Evolutionary conservation across 306 rosid species (phyloP).

Genomic region (Lagenaria siceraria): DNA sequence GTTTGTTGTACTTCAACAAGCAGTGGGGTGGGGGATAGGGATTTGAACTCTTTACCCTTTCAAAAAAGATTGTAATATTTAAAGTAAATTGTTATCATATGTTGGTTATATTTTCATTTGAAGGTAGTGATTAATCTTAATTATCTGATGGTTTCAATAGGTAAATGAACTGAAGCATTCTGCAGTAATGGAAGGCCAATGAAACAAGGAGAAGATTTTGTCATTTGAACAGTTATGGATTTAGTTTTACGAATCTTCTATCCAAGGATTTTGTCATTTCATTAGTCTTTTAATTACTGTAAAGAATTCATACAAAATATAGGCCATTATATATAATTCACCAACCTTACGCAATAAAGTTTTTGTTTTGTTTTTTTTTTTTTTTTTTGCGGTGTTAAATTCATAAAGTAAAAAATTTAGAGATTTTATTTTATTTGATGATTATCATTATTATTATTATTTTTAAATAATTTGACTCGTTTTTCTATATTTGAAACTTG

Average conservation of each 20-base stretch:
- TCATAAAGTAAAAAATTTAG: too few species aligned
- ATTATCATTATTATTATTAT: too few species aligned
- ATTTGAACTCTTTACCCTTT: too few species aligned
- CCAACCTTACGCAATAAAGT: too few species aligned
- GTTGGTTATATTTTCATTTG: background rate
- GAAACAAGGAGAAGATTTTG: background rate
- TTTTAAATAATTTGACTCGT: too few species aligned
- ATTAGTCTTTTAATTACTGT: background rate
- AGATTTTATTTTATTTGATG: too few species aligned
- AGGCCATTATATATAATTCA: background rate
- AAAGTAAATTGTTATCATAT: background rate
- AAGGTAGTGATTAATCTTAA: background rate
- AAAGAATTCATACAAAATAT: background rate
- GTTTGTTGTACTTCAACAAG: background rate
- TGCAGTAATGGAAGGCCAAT: background rate
- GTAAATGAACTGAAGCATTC: constrained; percentile 1
- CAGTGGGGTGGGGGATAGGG: too few species aligned
- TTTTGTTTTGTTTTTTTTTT: too few species aligned
- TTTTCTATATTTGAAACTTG: too few species aligned
- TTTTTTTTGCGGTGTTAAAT: too few species aligned
- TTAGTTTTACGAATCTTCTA: background rate
- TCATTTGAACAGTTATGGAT: background rate
- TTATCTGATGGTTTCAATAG: background rate
- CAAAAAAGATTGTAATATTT: too few species aligned
- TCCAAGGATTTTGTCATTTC: background rate